Base-by-base conservation (phyloP, 2,329 filamentous ascomycete genomes). In the Xylariales sp. region DNA sequence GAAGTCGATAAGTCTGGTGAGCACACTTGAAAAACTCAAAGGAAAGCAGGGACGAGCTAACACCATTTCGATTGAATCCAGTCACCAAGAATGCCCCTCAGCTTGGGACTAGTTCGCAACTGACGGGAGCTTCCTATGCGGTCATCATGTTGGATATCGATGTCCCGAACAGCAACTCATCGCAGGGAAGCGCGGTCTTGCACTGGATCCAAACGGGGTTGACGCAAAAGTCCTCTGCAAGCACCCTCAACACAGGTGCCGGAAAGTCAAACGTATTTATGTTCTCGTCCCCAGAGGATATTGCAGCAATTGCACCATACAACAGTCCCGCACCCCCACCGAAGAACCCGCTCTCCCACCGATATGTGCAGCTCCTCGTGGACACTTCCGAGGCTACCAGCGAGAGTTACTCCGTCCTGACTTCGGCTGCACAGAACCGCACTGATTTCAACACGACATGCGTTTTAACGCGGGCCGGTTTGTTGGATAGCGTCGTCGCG, bases 111-210 rank as follows among this genome's bases (percentile, higher is more conserved):
- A 44, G 50, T 29, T 52, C 53, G 43, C 54, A 52, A 32, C 53
- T 70, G n/a, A 55, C 51, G 14, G 66, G 66, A 34, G 57, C 56
- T 35, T 65, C 62, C 4, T 69, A 62, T 44, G 59, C 62, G 12
- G 52, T 67, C 21, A 37, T 67, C 40, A 67, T 67, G 65, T 53
- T 68, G 32, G 63, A 67, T 41, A 58, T 74, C 5, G 70, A 71
- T 46, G 75, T 65, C 56, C 70, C 65, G 31, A 67, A 65, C 10
- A 61, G 56, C 45, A 57, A 19, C 27, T 57, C 63, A 4, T 59
- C 60, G 1, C 34, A 49, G 31, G 66, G 63, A 8, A 52, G 47
- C 39, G 67, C 63, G 11, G 49, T 66, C 16, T 57, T 68, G 28
- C 63, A 67, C 54, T 69, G 65, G 65, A 50, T 67, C 54, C 65